Evolutionary conservation across 305 asterid genomes (phyloP).

Genomic region (Solanum hybrid): DNA sequence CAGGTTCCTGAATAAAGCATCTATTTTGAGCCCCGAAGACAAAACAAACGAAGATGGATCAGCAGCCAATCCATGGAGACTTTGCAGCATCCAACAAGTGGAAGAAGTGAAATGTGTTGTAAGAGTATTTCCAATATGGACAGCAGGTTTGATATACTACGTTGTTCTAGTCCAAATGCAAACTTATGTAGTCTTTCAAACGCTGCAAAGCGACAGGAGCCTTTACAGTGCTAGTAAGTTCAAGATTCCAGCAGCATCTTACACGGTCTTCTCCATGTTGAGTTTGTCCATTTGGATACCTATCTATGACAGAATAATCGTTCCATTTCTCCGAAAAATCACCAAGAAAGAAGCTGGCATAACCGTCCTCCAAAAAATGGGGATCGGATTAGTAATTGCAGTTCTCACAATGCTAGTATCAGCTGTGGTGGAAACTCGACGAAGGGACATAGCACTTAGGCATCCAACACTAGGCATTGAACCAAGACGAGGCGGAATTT

Average conservation of each 20-base stretch:
- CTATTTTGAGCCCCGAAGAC: conserved; percentile 26
- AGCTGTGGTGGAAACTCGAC: conserved; percentile 31
- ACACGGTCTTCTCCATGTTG: conserved; percentile 32
- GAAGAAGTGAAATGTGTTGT: conserved; percentile 45
- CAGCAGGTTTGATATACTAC: conserved; percentile 23
- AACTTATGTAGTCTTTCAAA: conserved; percentile 37
- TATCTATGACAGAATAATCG: conserved; percentile 30
- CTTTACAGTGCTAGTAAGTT: conserved; percentile 14
- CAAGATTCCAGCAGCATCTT: conserved; percentile 49
- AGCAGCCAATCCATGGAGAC: conserved; percentile 30
- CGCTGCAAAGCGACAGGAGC: conserved; percentile 35
- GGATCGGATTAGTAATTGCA: conserved; percentile 30
- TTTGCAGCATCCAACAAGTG: conserved; percentile 37
- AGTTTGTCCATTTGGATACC: conserved; percentile 34
- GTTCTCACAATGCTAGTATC: conserved; percentile 23
- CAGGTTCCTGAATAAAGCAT: conserved; percentile 23
- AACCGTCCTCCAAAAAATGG: conserved; percentile 33
- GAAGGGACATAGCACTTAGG: conserved; percentile 32
- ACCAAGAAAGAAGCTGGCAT: conserved; percentile 32
- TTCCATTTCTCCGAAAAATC: conserved; percentile 23
- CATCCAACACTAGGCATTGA: conserved; percentile 41
- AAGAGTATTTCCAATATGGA: conserved; percentile 35
- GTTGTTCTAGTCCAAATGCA: conserved; percentile 27
- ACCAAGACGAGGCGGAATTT: conserved; percentile 42
- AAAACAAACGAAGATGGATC: conserved; percentile 31